A percentile compares a stretch with the other conserved stretches of the same genome.
Evolutionary conservation across 495 filamentous ascomycete genomes (phyloP).

Genomic region (Pyronema omphalodes): DNA sequence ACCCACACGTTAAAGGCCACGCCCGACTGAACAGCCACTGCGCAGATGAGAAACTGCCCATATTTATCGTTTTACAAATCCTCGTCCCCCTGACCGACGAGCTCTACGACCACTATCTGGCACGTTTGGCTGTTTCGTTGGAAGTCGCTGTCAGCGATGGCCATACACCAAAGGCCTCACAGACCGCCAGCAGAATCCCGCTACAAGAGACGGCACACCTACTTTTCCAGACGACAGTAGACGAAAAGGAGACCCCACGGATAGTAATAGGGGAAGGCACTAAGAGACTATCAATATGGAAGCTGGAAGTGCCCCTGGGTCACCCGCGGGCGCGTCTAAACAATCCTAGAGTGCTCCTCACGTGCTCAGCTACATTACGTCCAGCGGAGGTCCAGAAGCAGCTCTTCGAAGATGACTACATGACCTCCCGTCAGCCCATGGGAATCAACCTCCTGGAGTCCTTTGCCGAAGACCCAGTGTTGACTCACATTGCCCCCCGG

Average conservation of each 20-base stretch:
- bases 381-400: constrained; percentile 33
- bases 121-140: constrained; percentile 21
- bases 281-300: constrained; percentile 64
- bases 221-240: constrained; percentile 29
- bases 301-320: constrained; percentile 51
- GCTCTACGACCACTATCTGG: constrained; percentile 21
- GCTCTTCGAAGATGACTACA: constrained; percentile 48
- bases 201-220: constrained; percentile 25
- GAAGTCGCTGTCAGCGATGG: constrained; percentile 24
- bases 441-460: constrained; percentile 69
- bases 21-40: constrained; percentile 1
- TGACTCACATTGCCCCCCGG: constrained; percentile 47
- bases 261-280: constrained; percentile 34
- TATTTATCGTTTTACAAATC: constrained; percentile 23
- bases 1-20: constrained; percentile 10
- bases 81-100: constrained; percentile 20
- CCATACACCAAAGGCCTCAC: constrained; percentile 6
- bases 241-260: constrained; percentile 19
- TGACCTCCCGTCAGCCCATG: constrained; percentile 54
- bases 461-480: constrained; percentile 47
- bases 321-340: constrained; percentile 65
- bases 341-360: constrained; percentile 57
- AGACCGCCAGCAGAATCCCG: constrained; percentile 6
- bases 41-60: constrained; percentile 23
- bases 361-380: constrained; percentile 50